A percentile compares a stretch with the other conserved stretches of the same genome.
Evolutionary conservation across 2,329 filamentous ascomycete species (phyloP).

Genomic region (Colletotrichum echinochloae): DNA sequence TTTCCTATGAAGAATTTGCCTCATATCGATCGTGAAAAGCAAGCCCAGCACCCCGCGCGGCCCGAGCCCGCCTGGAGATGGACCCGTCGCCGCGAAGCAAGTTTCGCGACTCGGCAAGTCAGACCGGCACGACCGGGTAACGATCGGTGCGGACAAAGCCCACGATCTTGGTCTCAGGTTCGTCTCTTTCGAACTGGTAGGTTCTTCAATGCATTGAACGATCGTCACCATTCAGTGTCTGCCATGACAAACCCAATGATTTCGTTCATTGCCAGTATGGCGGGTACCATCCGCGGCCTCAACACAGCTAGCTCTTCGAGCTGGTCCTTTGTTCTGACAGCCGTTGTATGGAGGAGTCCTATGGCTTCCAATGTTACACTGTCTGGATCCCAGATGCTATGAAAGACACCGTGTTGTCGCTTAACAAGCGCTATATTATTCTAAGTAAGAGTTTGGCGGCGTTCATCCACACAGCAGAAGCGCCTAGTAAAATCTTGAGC

Average conservation of each 20-base stretch:
- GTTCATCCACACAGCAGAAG: background rate
- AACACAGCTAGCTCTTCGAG: background rate
- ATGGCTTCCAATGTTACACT: background rate
- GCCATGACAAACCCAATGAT: background rate
- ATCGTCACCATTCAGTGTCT: background rate
- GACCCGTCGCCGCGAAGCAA: too few relatives aligned
- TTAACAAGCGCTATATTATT: background rate
- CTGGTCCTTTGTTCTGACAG: background rate
- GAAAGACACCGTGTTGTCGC: background rate
- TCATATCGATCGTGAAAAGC: background rate
- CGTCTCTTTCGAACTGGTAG: background rate
- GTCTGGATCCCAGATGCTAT: background rate
- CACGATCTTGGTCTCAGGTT: too few relatives aligned
- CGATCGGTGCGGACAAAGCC: too few relatives aligned
- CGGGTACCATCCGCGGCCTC: background rate
- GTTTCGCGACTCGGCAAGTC: too few relatives aligned
- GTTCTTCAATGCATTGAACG: background rate
- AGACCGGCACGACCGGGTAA: too few relatives aligned
- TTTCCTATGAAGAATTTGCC: background rate
- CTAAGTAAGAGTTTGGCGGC: too few relatives aligned
- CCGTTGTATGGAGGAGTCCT: background rate
- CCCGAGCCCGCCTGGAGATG: too few relatives aligned
- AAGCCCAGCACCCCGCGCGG: too few relatives aligned
- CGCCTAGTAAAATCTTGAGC: background rate
- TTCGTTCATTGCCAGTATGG: background rate